phyloP scores from a whole-genome alignment of 1,284 basidiomycete species.

The Phellinidium pouzarii region DNA sequence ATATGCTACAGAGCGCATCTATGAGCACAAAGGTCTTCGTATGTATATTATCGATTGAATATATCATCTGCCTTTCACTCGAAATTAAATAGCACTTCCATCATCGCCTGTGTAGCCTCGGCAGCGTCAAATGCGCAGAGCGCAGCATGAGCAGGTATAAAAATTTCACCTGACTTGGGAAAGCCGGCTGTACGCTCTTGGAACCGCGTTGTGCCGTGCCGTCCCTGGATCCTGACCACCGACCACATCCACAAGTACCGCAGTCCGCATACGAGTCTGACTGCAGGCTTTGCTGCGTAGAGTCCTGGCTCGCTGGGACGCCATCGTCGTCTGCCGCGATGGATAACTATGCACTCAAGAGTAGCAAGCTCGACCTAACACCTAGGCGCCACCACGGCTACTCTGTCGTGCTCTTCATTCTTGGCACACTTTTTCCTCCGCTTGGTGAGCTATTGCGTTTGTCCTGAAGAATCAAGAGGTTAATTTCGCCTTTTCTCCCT shows the following conservation, averaged over 20 bases:
- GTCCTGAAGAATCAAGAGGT: neutral
- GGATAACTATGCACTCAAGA: conserved; percentile 10
- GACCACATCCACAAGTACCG: neutral
- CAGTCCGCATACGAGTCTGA: neutral
- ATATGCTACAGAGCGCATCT: no score
- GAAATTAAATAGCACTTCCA: no score
- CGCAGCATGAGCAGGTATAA: no score
- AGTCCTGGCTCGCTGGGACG: neutral
- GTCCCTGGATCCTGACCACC: neutral
- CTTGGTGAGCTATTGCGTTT: conserved; percentile 53
- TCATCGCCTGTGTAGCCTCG: no score
- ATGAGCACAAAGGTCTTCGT: no score
- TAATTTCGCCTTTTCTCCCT: conserved; percentile 1
- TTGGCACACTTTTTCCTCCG: conserved; percentile 81
- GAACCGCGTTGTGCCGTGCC: no score
- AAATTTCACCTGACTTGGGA: no score
- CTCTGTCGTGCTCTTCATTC: conserved; percentile 72
- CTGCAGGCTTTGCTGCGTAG: neutral
- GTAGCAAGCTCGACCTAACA: conserved; percentile 56
- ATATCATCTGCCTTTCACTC: no score
- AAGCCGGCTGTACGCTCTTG: no score
- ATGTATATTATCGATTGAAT: no score
- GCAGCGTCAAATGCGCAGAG: no score
- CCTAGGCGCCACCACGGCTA: conserved; percentile 79
- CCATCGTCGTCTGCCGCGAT: neutral